Conservation (phyloP, 768 basidiomycete species). For the Imleria badia region DNA sequence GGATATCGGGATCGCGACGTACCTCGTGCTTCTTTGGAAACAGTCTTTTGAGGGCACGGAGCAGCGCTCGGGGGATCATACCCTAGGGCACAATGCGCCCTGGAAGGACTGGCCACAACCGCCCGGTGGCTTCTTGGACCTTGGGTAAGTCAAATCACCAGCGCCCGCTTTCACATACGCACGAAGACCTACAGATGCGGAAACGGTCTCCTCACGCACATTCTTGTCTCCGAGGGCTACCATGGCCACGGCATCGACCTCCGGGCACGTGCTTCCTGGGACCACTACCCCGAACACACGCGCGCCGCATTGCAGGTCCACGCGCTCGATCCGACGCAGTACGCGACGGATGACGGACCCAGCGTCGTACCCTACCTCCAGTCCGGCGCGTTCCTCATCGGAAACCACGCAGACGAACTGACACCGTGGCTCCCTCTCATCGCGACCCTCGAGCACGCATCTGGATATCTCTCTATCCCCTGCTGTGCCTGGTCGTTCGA, state of each 20-base stretch:
- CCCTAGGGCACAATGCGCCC: slow-evolving; percentile 30
- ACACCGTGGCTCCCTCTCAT: slow-evolving; percentile 93
- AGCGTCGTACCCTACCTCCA: slow-evolving; percentile 31
- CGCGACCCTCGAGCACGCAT: slow-evolving; percentile 56
- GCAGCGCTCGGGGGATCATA: neutral
- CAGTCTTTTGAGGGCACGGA: slow-evolving; percentile 46
- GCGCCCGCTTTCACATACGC: neutral
- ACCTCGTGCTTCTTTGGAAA: slow-evolving; percentile 90
- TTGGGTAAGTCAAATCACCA: slow-evolving; percentile 55
- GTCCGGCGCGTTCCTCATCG: slow-evolving; percentile 73
- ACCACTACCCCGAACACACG: slow-evolving; percentile 65
- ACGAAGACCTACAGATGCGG: slow-evolving; percentile 60
- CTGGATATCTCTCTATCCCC: slow-evolving; percentile 81
- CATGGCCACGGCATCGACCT: slow-evolving; percentile 82
- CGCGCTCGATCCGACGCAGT: slow-evolving; percentile 61
- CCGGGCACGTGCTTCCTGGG: slow-evolving; percentile 83
- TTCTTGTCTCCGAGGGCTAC: slow-evolving; percentile 83
- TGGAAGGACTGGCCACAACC: slow-evolving; percentile 81
- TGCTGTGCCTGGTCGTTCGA: slow-evolving; percentile 91
- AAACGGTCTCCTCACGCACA: slow-evolving; percentile 90
- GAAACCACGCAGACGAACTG: slow-evolving; percentile 95
- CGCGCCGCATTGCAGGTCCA: slow-evolving; percentile 61
- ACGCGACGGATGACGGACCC: neutral
- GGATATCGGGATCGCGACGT: slow-evolving; percentile 96
- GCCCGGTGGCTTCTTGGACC: slow-evolving; percentile 81